A percentile compares a stretch with the other conserved stretches of the same genome.
These are phyloP conservation scores for Dalbergia cochinchinensis DNA, from an alignment of 306 rosid species.

Conservation along the genomic window DNA sequence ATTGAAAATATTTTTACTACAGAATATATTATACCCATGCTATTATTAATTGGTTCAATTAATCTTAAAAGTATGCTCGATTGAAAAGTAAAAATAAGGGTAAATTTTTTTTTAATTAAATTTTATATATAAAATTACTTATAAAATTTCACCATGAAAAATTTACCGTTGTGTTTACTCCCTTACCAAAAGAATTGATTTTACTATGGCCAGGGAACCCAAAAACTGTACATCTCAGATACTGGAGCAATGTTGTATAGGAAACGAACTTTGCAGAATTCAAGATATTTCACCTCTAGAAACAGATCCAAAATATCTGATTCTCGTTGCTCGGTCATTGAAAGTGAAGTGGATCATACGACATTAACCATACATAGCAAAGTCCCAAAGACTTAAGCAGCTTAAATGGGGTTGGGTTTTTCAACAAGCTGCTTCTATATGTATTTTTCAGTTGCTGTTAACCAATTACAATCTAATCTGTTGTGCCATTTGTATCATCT, in stretches of 20 bases:
- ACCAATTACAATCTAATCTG: slow-evolving; percentile 41
- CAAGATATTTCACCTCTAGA: slow-evolving; percentile 25
- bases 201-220: not conserved
- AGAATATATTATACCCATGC: too few relatives aligned
- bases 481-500: slow-evolving; percentile 58
- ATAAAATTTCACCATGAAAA: too few relatives aligned
- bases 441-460: slow-evolving; percentile 14
- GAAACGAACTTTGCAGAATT: slow-evolving; percentile 1
- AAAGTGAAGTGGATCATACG: slow-evolving; percentile 8
- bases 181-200: too few relatives aligned
- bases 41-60: too few relatives aligned
- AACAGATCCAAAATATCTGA: not conserved
- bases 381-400: slow-evolving; percentile 25
- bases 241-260: too few relatives aligned
- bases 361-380: slow-evolving; percentile 7
- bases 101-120: too few relatives aligned
- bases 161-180: too few relatives aligned
- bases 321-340: not conserved
- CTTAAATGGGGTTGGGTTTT: not conserved
- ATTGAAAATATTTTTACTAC: not conserved
- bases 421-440: slow-evolving; percentile 15
- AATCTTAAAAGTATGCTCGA: too few relatives aligned
- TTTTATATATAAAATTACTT: too few relatives aligned
- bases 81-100: too few relatives aligned
- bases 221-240: not conserved